Evolutionary conservation across 805 yeast genomes (phyloP).

Genomic region (Sungouiella blattae): DNA sequence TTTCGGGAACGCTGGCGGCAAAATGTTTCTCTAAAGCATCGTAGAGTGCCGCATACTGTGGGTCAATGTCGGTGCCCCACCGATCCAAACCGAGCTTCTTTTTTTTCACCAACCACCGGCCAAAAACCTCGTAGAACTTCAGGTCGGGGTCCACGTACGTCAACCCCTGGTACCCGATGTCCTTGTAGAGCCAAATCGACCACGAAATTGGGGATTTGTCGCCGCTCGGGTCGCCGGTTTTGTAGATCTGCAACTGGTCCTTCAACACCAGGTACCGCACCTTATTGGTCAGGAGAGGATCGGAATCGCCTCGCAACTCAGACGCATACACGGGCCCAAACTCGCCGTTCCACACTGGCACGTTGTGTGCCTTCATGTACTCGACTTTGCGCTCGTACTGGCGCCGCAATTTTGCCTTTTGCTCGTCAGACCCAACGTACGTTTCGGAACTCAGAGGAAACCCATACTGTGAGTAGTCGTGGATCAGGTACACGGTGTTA

Average conservation of each 20-base stretch:
- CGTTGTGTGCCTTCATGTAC: conserved; percentile 35
- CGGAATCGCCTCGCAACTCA: conserved; percentile 37
- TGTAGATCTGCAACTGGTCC: conserved; percentile 45
- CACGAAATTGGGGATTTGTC: conserved; percentile 44
- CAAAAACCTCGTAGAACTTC: conserved; percentile 40
- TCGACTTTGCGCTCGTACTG: conserved; percentile 44
- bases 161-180: conserved; percentile 50
- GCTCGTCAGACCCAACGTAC: conserved; percentile 34
- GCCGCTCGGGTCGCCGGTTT: conserved; percentile 46
- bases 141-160: conserved; percentile 45
- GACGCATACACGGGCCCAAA: conserved; percentile 51
- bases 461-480: conserved; percentile 45
- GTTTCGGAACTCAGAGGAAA: conserved; percentile 38
- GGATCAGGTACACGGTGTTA: conserved; percentile 49
- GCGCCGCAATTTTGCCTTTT: conserved; percentile 30
- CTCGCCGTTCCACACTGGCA: conserved; percentile 55
- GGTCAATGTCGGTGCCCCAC: conserved; percentile 49
- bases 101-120: conserved; percentile 42
- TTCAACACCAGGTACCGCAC: conserved; percentile 41
- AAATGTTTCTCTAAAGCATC: conserved; percentile 35
- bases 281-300: conserved; percentile 34
- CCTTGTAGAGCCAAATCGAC: conserved; percentile 55
- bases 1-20: conserved; percentile 37
- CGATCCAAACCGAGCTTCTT: conserved; percentile 43
- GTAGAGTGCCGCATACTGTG: conserved; percentile 35